These are phyloP conservation scores for Coprinopsis marcescibilis DNA, from an alignment of 768 basidiomycete genomes.

Conservation along the genomic window DNA sequence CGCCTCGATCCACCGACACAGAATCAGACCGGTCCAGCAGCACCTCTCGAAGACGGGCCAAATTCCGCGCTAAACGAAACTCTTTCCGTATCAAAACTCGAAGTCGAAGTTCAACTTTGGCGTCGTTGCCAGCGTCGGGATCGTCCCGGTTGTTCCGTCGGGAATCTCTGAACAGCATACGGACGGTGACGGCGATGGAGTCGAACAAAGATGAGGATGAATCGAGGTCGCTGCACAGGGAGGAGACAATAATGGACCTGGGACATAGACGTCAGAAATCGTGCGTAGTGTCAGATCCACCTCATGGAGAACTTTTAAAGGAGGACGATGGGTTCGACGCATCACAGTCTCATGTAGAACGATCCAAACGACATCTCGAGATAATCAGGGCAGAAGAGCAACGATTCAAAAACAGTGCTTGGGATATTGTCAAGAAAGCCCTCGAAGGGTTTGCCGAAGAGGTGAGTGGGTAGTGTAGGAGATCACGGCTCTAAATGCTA, in stretches of 20 bases:
- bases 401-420: constrained; percentile 46
- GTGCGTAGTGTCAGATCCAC: constrained; percentile 23
- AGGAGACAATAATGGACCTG: constrained; percentile 15
- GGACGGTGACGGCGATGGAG: constrained; percentile 62
- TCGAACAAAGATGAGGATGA: constrained; percentile 30
- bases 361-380: constrained; percentile 34
- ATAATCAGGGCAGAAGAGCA: constrained; percentile 45
- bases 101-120: constrained; percentile 66
- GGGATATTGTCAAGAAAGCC: constrained; percentile 47
- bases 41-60: constrained; percentile 22
- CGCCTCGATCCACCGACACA: constrained; percentile 61
- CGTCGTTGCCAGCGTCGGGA: constrained; percentile 46
- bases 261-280: constrained; percentile 26
- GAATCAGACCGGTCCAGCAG: constrained; percentile 43
- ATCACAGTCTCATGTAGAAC: constrained; percentile 7
- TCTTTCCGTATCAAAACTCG: constrained; percentile 35
- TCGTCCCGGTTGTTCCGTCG: constrained; percentile 34
- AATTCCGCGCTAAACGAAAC: constrained; percentile 28
- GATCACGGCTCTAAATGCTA: background rate
- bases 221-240: constrained; percentile 16
- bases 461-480: constrained; percentile 27
- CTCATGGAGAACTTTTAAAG: constrained; percentile 15
- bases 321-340: constrained; percentile 9
- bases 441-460: constrained; percentile 60
- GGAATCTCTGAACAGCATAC: constrained; percentile 61